A percentile compares a stretch with the other conserved stretches of the same genome.
These are phyloP conservation scores for Orbilia quercus DNA, from an alignment of 2,329 filamentous ascomycete species.

Conservation along the genomic window DNA sequence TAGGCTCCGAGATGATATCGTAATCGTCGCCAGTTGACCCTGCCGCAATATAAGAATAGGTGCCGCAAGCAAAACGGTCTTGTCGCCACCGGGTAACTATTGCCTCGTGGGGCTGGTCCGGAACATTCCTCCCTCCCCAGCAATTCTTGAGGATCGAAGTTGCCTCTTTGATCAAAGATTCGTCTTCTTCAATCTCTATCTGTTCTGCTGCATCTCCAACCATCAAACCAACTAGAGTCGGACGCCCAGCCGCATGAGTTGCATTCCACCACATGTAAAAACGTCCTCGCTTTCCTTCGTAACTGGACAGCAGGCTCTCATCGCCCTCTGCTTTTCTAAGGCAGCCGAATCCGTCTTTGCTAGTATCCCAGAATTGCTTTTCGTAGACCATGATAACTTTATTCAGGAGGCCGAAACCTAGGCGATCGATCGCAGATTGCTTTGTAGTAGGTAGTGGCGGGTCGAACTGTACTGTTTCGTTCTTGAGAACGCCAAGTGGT, in stretches of 20 bases:
- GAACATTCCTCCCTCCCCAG: constrained; percentile 71
- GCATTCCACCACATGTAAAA: constrained; percentile 99
- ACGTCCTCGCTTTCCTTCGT: constrained; percentile 64
- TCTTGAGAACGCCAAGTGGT: constrained; percentile 89
- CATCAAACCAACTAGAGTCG: constrained; percentile 81
- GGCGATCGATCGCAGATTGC: constrained; percentile 77
- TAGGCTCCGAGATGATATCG: constrained; percentile 83
- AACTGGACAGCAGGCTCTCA: constrained; percentile 57
- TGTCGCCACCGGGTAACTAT: constrained; percentile 93
- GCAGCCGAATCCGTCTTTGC: constrained; percentile 92
- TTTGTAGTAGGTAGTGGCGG: constrained; percentile 92
- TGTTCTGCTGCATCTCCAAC: constrained; percentile 92
- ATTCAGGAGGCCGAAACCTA: constrained; percentile 94
- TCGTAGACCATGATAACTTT: constrained; percentile 94
- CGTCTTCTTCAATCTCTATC: constrained; percentile 80
- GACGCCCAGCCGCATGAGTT: constrained; percentile 86
- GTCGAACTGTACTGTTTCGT: constrained; percentile 83
- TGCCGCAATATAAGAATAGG: constrained; percentile 92
- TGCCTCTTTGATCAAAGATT: constrained; percentile 81
- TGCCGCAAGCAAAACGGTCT: constrained; percentile 90
- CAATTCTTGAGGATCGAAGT: constrained; percentile 80
- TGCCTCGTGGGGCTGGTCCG: constrained; percentile 83
- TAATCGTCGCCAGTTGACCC: constrained; percentile 87
- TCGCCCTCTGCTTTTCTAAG: constrained; percentile 74
- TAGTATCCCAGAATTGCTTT: constrained; percentile 87